These are phyloP conservation scores for Tolypocladium nubicola DNA, from an alignment of 2,329 filamentous ascomycete species.

Conservation along the genomic window DNA sequence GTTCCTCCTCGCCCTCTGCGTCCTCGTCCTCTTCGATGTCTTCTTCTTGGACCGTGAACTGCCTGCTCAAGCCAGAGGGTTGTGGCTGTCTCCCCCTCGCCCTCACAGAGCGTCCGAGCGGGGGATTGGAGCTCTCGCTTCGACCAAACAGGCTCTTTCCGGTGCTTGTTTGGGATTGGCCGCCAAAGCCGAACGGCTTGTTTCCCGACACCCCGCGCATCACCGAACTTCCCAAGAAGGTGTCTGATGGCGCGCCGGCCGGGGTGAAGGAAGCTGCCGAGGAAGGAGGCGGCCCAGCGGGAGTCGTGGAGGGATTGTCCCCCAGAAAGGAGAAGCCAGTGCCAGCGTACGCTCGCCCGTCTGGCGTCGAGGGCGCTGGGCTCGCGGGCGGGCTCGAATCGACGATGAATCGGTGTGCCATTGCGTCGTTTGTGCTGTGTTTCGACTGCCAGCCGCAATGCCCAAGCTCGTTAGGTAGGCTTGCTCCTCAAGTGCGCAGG, in stretches of 20 bases:
- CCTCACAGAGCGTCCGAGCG: slow-evolving; percentile 38
- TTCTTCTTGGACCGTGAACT: slow-evolving; percentile 22
- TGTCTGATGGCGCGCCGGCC: slow-evolving; percentile 43
- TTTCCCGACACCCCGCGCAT: slow-evolving; percentile 29
- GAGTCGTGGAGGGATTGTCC: slow-evolving; percentile 41
- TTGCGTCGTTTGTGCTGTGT: slow-evolving; percentile 11
- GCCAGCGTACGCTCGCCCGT: slow-evolving; percentile 22
- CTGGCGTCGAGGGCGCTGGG: slow-evolving; percentile 39
- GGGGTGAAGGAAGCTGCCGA: slow-evolving; percentile 45
- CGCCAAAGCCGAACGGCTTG: slow-evolving; percentile 29
- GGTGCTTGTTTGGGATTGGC: slow-evolving; percentile 15
- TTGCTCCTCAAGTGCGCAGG: background rate
- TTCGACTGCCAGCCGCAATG: background rate
- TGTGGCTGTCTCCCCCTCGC: slow-evolving; percentile 32
- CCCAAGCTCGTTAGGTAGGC: background rate
- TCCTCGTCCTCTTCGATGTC: slow-evolving; percentile 20
- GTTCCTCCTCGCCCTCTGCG: slow-evolving; percentile 22
- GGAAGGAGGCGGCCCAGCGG: slow-evolving; percentile 40
- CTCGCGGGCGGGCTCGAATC: slow-evolving; percentile 31
- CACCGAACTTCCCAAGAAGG: slow-evolving; percentile 44
- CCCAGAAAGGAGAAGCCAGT: slow-evolving; percentile 27
- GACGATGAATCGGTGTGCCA: slow-evolving; percentile 31
- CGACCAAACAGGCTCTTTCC: slow-evolving; percentile 27
- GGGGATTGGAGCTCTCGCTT: slow-evolving; percentile 26
- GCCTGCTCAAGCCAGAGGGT: slow-evolving; percentile 41